A percentile compares a stretch with the other conserved stretches of the same genome.
phyloP scores from a whole-genome alignment of 768 basidiomycete genomes.

The Boletus speciosus region DNA sequence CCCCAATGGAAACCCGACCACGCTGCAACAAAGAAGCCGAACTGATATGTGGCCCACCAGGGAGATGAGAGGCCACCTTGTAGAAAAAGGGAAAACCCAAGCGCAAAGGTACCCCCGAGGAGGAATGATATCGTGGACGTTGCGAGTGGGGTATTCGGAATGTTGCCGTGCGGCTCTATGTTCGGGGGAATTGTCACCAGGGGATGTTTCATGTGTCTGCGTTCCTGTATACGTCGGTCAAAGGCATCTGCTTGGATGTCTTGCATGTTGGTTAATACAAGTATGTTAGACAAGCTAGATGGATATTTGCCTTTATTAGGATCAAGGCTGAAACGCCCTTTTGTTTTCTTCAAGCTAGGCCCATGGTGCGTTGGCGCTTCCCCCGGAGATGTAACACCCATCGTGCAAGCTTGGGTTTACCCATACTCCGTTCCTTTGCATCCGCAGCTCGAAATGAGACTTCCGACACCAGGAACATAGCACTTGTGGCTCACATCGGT shows the following conservation, averaged over 20 bases:
- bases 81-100: constrained; percentile 52
- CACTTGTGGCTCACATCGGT: constrained; percentile 90
- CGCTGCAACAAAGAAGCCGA: constrained; percentile 79
- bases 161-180: constrained; percentile 43
- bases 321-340: background rate
- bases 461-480: constrained; percentile 65
- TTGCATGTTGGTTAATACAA: constrained; percentile 24
- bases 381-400: constrained; percentile 10
- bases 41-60: constrained; percentile 70
- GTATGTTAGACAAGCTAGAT: no score
- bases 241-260: constrained; percentile 31
- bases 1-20: constrained; percentile 91
- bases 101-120: constrained; percentile 69
- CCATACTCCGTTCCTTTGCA: constrained; percentile 18
- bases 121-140: constrained; percentile 76
- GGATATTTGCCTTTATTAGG: constrained; percentile 18
- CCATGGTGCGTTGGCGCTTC: constrained; percentile 20
- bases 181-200: constrained; percentile 54
- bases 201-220: constrained; percentile 34
- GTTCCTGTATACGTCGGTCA: constrained; percentile 45
- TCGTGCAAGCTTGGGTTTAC: background rate
- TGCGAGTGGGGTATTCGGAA: constrained; percentile 88
- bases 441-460: constrained; percentile 31
- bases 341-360: background rate
- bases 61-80: constrained; percentile 40